Base-by-base conservation (phyloP, 495 filamentous ascomycete species). In the Cenococcum geophilum region DNA sequence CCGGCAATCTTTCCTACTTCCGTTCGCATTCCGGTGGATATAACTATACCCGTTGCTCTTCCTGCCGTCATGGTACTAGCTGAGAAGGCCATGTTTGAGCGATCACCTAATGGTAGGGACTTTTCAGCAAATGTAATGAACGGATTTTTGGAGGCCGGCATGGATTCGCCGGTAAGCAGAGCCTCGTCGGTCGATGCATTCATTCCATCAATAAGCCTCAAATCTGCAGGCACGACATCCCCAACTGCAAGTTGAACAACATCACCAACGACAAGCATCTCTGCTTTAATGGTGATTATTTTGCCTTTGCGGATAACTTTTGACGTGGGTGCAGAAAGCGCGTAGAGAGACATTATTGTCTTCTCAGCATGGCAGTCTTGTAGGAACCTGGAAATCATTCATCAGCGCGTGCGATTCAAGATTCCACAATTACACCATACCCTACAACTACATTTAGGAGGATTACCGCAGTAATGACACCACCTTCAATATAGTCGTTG, bases 341-440 rank as follows among this genome's bases (percentile, higher is more conserved):
- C 81, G 42, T 85, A 77, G 16, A 95, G 79, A 34, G 88, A 87
- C 47, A 90, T 81, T 76, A 95, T 92, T 60, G 86, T 90, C 75
- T 91, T 86, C 71, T 92, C 89, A 35, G 89, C 89, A 58, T 83
- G 80, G 69, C 87, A 91, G 69, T 95, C 89, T 70, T 95, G 89
- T 48, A 80, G 80, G 76, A 93, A 92, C 5, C 27, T 32, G 27
- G 3, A 2, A 32, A 85, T 60, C 40, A 11, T 36, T 45, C 8
- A 34, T 62, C 27, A 58, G 54, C 50, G 11, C 5, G 10, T 27
- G 35, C 1, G 12, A 0, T 12, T 16, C 18, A 36, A 23, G 20
- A 8, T 52, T 73, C 81, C 74, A 3, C 27, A 6, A 32, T 6
- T 6, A 32, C 6, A 6, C 27, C 27, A 32, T 32, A 32, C 27